Evolutionary conservation across 2,329 filamentous ascomycete genomes (phyloP).

Genomic region (Periglandula ipomoeae): DNA sequence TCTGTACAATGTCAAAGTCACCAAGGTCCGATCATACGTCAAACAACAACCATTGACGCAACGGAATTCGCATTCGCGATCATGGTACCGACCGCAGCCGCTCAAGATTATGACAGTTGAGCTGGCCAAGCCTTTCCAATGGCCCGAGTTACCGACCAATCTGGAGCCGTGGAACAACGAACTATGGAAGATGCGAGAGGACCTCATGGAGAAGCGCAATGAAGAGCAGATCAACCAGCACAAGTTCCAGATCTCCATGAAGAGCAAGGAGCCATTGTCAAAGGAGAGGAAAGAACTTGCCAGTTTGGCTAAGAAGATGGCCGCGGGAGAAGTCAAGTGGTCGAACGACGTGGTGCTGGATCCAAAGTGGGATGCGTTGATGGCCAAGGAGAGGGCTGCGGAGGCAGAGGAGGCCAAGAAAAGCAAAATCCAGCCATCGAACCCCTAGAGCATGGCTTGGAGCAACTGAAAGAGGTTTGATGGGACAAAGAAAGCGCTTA

Average conservation of each 20-base stretch:
- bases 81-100: slow-evolving; percentile 60
- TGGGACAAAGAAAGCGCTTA: no score
- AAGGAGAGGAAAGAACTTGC: slow-evolving; percentile 42
- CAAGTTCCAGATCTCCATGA: slow-evolving; percentile 26
- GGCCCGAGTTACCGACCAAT: slow-evolving; percentile 62
- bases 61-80: slow-evolving; percentile 37
- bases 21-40: slow-evolving; percentile 68
- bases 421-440: slow-evolving; percentile 1
- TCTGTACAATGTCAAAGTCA: slow-evolving; percentile 67
- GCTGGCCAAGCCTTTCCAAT: slow-evolving; percentile 78
- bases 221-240: slow-evolving; percentile 23
- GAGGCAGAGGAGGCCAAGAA: slow-evolving; percentile 13
- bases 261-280: slow-evolving; percentile 32
- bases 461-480: no score
- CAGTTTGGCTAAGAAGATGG: slow-evolving; percentile 52
- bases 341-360: slow-evolving; percentile 36
- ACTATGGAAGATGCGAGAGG: slow-evolving; percentile 43
- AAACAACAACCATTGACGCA: slow-evolving; percentile 52
- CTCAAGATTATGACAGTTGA: slow-evolving; percentile 95
- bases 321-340: slow-evolving; percentile 55
- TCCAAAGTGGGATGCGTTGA: slow-evolving; percentile 33
- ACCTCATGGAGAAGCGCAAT: slow-evolving; percentile 34
- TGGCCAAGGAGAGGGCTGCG: slow-evolving; percentile 16
- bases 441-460: no score
- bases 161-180: slow-evolving; percentile 55